Percentiles rank a stretch among this genome's conserved stretches.
phyloP scores from a whole-genome alignment of 805 yeast species.

The Suhomyces prunicola region DNA sequence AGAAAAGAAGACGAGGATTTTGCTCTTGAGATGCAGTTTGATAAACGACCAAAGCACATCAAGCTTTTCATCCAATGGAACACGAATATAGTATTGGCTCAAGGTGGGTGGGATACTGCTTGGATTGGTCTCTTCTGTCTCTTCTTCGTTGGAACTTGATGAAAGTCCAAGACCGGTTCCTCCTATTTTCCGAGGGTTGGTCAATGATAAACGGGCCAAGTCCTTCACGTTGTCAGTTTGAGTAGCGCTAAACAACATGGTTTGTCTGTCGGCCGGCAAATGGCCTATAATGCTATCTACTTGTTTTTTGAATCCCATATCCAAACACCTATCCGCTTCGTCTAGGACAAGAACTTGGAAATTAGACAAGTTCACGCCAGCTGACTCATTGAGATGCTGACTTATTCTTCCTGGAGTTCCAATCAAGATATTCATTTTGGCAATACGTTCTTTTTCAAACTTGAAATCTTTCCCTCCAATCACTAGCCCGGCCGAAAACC shows the following conservation, averaged over 20 bases:
- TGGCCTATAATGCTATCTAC: slow-evolving; percentile 76
- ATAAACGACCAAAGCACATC: slow-evolving; percentile 84
- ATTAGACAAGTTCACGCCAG: slow-evolving; percentile 70
- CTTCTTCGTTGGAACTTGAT: neutral
- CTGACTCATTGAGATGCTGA: slow-evolving; percentile 89
- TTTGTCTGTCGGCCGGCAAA: slow-evolving; percentile 78
- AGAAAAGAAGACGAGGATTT: slow-evolving; percentile 78
- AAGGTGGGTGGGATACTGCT: slow-evolving; percentile 78
- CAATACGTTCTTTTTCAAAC: slow-evolving; percentile 76
- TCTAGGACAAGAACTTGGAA: slow-evolving; percentile 79
- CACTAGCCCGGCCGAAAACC: slow-evolving; percentile 84
- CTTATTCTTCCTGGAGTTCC: slow-evolving; percentile 91
- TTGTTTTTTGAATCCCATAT: slow-evolving; percentile 87
- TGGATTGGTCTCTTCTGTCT: slow-evolving; percentile 22
- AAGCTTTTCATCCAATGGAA: slow-evolving; percentile 74
- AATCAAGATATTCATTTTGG: slow-evolving; percentile 74
- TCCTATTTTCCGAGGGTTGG: slow-evolving; percentile 48
- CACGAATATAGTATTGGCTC: slow-evolving; percentile 76
- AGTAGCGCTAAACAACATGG: slow-evolving; percentile 83
- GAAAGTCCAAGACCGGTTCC: slow-evolving; percentile 25
- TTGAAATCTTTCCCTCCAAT: slow-evolving; percentile 91
- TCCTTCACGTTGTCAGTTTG: slow-evolving; percentile 81
- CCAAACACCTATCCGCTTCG: slow-evolving; percentile 90
- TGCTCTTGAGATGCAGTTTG: slow-evolving; percentile 74
- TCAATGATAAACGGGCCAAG: slow-evolving; percentile 73